A percentile compares a stretch with the other conserved stretches of the same genome.
Evolutionary conservation across 371 early-diverging fungal genomes (phyloP).

Genomic region (Syncephalastrum contaminatum): DNA sequence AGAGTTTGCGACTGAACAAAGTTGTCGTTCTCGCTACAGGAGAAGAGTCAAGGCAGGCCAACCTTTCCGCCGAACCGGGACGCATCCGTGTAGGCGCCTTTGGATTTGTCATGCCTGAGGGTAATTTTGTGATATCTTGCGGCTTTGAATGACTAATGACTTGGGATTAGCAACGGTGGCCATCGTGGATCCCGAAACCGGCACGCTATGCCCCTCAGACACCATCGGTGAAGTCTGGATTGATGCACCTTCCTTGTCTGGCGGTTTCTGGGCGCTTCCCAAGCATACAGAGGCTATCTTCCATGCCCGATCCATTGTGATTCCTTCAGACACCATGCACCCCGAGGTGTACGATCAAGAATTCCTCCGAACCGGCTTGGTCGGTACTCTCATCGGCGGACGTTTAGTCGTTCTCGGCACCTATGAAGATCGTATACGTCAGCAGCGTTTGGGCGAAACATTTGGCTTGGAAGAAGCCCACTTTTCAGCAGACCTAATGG

Average conservation of each 20-base stretch:
- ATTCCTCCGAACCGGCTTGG: slow-evolving; percentile 77
- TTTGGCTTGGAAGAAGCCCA: slow-evolving; percentile 53
- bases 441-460: slow-evolving; percentile 46
- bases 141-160: neutral
- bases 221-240: slow-evolving; percentile 88
- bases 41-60: slow-evolving; percentile 21
- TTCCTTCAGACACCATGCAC: slow-evolving; percentile 47
- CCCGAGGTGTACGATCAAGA: slow-evolving; percentile 52
- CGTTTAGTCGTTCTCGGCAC: slow-evolving; percentile 71
- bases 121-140: slow-evolving; percentile 19
- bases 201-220: slow-evolving; percentile 70
- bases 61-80: slow-evolving; percentile 12
- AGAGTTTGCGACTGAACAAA: slow-evolving; percentile 49
- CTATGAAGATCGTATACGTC: slow-evolving; percentile 75
- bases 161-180: slow-evolving; percentile 57
- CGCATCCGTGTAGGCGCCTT: slow-evolving; percentile 43
- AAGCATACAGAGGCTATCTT: slow-evolving; percentile 73
- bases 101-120: slow-evolving; percentile 66
- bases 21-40: slow-evolving; percentile 55
- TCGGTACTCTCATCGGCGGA: slow-evolving; percentile 75
- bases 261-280: slow-evolving; percentile 82
- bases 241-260: slow-evolving; percentile 70
- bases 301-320: slow-evolving; percentile 60
- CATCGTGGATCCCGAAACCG: slow-evolving; percentile 82
- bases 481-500: slow-evolving; percentile 49